Base-by-base conservation (phyloP, 768 basidiomycete species). In the Hypsizygus marmoreus region DNA sequence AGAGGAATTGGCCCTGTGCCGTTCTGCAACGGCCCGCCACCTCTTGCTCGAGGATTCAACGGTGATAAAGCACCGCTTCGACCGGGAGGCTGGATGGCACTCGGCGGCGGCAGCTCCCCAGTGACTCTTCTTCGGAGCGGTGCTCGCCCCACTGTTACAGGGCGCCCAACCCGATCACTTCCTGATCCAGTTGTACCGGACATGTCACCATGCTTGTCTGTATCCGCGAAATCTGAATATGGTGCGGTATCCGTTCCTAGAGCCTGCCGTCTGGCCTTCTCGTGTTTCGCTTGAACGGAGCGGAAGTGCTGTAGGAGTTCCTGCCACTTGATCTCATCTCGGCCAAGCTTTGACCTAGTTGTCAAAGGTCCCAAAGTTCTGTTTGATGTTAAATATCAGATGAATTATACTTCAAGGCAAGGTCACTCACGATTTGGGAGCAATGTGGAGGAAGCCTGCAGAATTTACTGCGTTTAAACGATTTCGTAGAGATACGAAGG, bases 301-400 rank as follows among this genome's bases (percentile, higher is more conserved):
- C 95, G 85, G 74, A 99, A 99, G 64, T 99, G 97, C 4, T 79
- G 76, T 8, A 98, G 78, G 0, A 99, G 77, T 50, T 98, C 97
- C 60, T 86, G 85, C 97, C 97, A 99, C 62, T 97, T 97, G 63
- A 99, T 97, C 42, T 97, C 93, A 32, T 91, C 93, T 19, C 89
- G 80, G 3, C 77, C 75, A 23, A 81, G 72, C 63, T 95, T 95
- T 3, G 91, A 87, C 17, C 92, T 81, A 14, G 82, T 73, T 2
- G 83, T 60, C 36, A 70, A 59, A 47, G 69, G 45, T n/a, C 64
- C 63, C 4, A 69, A 52, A 9, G 64, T 43, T 14, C 68, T 67
- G 49, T 8, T n/a, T 19, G 13, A 32, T 36, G 17, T 31, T 47
- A 6, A 51, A 30, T 24, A n/a, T 13, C 13, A 40, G 16, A 17